These are phyloP conservation scores for Cordyceps tenuipes DNA, from an alignment of 2,329 filamentous ascomycete genomes.

Conservation along the genomic window DNA sequence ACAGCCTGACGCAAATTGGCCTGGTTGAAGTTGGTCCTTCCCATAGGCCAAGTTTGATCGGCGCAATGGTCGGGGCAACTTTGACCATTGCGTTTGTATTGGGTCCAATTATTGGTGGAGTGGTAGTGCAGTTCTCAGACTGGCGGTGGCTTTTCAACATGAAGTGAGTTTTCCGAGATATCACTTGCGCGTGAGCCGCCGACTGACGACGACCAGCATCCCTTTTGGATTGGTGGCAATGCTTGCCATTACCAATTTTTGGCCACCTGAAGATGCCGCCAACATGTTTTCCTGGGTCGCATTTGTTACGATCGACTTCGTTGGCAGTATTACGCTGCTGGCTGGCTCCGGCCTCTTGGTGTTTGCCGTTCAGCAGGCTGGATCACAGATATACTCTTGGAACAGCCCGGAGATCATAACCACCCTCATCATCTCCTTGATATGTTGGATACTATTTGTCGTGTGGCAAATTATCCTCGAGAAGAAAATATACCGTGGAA, in stretches of 20 bases:
- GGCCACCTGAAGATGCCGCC: conserved; percentile 31
- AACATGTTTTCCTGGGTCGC: conserved; percentile 32
- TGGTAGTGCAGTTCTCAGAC: conserved; percentile 41
- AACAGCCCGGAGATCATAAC: conserved; percentile 40
- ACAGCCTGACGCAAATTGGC: conserved; percentile 50
- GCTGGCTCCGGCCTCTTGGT: conserved; percentile 45
- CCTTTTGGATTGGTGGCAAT: conserved; percentile 41
- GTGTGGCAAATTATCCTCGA: conserved; percentile 43
- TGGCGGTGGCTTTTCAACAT: conserved; percentile 57
- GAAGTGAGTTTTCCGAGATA: conserved; percentile 37
- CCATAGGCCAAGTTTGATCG: conserved; percentile 44
- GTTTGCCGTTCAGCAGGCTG: conserved; percentile 49
- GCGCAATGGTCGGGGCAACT: conserved; percentile 46
- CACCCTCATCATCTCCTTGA: conserved; percentile 37
- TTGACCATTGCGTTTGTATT: conserved; percentile 50
- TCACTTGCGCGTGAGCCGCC: conserved; percentile 3
- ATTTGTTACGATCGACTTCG: conserved; percentile 41
- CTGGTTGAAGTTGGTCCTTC: conserved; percentile 48
- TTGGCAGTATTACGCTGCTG: conserved; percentile 43
- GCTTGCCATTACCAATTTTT: conserved; percentile 38
- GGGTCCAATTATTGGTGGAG: conserved; percentile 49
- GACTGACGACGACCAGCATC: conserved; percentile 28
- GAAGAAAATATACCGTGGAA: conserved; percentile 25
- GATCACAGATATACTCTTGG: conserved; percentile 44
- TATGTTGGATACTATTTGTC: conserved; percentile 41